These are phyloP conservation scores for Persicaria tinctoria DNA, from an alignment of 148 eudicot genomes.

Conservation along the genomic window DNA sequence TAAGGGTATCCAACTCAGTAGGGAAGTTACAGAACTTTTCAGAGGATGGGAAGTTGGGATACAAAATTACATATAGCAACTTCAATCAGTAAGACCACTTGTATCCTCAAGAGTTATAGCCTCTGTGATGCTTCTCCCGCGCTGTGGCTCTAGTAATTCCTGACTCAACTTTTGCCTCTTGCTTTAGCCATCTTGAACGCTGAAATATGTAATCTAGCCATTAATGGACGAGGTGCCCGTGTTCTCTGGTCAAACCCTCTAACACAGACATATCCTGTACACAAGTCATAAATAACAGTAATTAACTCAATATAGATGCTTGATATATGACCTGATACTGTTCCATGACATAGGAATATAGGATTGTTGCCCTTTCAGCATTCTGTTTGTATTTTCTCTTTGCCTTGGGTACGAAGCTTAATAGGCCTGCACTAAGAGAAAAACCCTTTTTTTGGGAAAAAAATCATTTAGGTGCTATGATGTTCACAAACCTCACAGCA, in stretches of 20 bases:
- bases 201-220: constrained; percentile 19
- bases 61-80: neutral
- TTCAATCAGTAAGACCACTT: neutral
- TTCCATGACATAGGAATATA: too few species aligned
- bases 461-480: too few species aligned
- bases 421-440: too few species aligned
- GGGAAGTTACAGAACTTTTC: neutral
- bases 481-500: too few species aligned
- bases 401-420: too few species aligned
- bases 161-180: constrained; percentile 3
- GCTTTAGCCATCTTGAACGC: constrained; percentile 11
- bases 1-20: neutral
- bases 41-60: neutral
- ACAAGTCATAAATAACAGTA: neutral
- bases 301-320: neutral
- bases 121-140: neutral
- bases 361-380: too few species aligned
- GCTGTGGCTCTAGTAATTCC: neutral
- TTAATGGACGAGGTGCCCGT: constrained; percentile 20
- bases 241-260: constrained; percentile 20
- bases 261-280: constrained; percentile 22
- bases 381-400: too few species aligned
- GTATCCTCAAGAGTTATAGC: neutral
- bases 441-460: too few species aligned
- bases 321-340: too few species aligned